Evolutionary conservation across 2,329 filamentous ascomycete species (phyloP).

Genomic region (Aureobasidium sp.): DNA sequence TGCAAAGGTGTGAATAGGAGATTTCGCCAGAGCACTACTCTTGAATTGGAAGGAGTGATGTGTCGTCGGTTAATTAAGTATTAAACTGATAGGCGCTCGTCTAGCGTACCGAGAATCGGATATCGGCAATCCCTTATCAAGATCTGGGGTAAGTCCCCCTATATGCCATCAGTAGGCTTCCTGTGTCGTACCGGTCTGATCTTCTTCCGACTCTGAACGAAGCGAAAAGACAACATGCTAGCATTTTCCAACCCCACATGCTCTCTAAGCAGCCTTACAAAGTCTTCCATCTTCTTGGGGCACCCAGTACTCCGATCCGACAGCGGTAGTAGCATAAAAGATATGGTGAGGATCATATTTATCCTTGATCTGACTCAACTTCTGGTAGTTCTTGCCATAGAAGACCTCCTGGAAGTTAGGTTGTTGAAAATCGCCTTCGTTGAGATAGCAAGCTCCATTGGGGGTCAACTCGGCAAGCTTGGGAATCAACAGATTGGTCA

Average conservation of each 20-base stretch:
- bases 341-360: conserved; percentile 37
- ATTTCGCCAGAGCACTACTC: neutral
- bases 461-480: conserved; percentile 35
- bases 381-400: conserved; percentile 37
- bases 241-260: neutral
- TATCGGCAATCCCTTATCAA: neutral
- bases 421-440: conserved; percentile 33
- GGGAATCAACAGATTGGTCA: conserved; percentile 36
- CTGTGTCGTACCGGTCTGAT: too few relatives aligned
- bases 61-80: neutral
- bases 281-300: conserved; percentile 19
- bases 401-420: conserved; percentile 36
- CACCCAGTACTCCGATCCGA: conserved; percentile 34
- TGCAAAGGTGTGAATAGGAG: neutral
- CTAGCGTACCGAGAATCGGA: neutral
- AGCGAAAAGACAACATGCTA: neutral
- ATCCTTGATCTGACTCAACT: conserved; percentile 33
- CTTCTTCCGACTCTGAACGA: too few relatives aligned
- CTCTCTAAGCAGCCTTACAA: conserved; percentile 16
- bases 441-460: conserved; percentile 25
- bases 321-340: conserved; percentile 36
- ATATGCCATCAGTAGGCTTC: too few relatives aligned
- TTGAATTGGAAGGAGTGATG: neutral
- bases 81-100: neutral
- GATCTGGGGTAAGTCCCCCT: neutral